Evolutionary conservation across 2,329 filamentous ascomycete species (phyloP).

Genomic region (Botrytis porri): DNA sequence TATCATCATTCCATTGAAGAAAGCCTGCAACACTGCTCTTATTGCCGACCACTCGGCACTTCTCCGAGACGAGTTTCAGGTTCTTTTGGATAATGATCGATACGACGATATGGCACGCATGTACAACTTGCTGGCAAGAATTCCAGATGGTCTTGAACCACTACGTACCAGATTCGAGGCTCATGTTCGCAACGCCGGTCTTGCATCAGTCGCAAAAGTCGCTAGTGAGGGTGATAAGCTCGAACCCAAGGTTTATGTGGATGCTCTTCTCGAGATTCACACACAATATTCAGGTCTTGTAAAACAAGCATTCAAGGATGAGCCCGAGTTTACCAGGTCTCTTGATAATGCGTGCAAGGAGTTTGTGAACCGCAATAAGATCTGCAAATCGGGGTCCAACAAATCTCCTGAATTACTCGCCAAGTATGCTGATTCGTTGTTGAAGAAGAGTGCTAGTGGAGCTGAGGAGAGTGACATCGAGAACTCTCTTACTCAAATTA

Average conservation of each 20-base stretch:
- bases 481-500: slow-evolving; percentile 83
- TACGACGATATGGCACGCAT: slow-evolving; percentile 95
- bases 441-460: slow-evolving; percentile 90
- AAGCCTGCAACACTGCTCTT: slow-evolving; percentile 81
- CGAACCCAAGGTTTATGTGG: slow-evolving; percentile 95
- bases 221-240: slow-evolving; percentile 83
- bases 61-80: slow-evolving; percentile 93
- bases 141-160: slow-evolving; percentile 87
- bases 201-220: slow-evolving; percentile 87
- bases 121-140: slow-evolving; percentile 87
- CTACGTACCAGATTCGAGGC: slow-evolving; percentile 83
- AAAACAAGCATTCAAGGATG: slow-evolving; percentile 87
- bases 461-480: slow-evolving; percentile 94
- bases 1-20: slow-evolving; percentile 80
- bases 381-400: slow-evolving; percentile 90
- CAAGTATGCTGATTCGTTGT: slow-evolving; percentile 88
- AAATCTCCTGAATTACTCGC: slow-evolving; percentile 92
- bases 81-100: slow-evolving; percentile 87
- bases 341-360: slow-evolving; percentile 96
- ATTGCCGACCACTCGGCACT: slow-evolving; percentile 83
- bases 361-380: slow-evolving; percentile 95
- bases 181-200: slow-evolving; percentile 86
- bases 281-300: slow-evolving; percentile 90
- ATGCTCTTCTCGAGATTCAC: slow-evolving; percentile 90
- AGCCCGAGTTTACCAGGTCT: slow-evolving; percentile 94